phyloP scores from a whole-genome alignment of 2,329 filamentous ascomycete species.

The Colletotrichum acutatum region DNA sequence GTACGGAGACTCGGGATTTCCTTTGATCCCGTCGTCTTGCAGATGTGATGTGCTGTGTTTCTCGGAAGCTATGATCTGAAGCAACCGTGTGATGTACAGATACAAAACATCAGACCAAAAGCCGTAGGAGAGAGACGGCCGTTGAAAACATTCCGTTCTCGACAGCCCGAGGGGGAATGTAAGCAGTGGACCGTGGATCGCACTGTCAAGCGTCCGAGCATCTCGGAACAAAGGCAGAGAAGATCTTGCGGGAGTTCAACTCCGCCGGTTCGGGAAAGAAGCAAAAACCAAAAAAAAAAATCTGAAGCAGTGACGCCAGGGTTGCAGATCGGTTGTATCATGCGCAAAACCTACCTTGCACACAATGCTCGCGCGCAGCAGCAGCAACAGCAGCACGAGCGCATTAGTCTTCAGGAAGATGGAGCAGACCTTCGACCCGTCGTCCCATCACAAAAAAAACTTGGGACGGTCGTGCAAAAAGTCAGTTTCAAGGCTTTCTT shows the following conservation, averaged over 20 bases:
- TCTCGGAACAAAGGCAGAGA: background rate
- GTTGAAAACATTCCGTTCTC: slow-evolving; percentile 5
- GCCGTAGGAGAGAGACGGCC: background rate
- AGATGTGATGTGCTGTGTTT: slow-evolving; percentile 13
- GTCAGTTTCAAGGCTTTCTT: slow-evolving; percentile 15
- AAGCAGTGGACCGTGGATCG: background rate
- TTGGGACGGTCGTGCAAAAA: slow-evolving; percentile 29
- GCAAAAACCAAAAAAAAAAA: background rate
- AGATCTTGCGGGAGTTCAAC: background rate
- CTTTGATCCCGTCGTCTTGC: slow-evolving; percentile 18
- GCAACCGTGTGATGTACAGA: slow-evolving; percentile 18
- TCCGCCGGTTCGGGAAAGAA: background rate
- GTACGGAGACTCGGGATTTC: slow-evolving; percentile 14
- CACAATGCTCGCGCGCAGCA: slow-evolving; percentile 13
- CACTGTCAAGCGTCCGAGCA: background rate
- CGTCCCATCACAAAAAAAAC: slow-evolving; percentile 11
- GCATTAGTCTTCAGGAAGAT: slow-evolving; percentile 9
- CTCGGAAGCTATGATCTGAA: slow-evolving; percentile 8
- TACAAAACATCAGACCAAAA: slow-evolving; percentile 5
- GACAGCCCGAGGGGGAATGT: too few relatives aligned
- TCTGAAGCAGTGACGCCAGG: slow-evolving; percentile 33
- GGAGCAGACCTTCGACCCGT: slow-evolving; percentile 14
- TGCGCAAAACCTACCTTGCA: slow-evolving; percentile 18
- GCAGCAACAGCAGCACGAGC: background rate
- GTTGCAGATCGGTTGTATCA: slow-evolving; percentile 35